These are phyloP conservation scores for Peterozyma xylosa DNA, from an alignment of 805 yeast species.

Conservation along the genomic window DNA sequence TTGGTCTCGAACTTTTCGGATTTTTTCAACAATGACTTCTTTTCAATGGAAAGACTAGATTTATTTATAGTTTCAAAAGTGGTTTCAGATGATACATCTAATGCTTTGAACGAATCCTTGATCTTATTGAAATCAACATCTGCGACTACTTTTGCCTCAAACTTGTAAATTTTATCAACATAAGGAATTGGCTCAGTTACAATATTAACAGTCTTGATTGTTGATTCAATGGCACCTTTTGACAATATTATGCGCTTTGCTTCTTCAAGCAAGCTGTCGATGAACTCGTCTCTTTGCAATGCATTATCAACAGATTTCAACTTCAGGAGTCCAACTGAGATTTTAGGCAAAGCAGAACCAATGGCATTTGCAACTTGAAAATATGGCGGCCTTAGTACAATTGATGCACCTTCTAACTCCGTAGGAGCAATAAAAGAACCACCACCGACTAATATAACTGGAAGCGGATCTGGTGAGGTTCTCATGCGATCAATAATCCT, in stretches of 20 bases:
- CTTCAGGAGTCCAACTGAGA: slow-evolving; percentile 23
- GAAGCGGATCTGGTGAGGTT: slow-evolving; percentile 33
- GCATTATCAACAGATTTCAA: slow-evolving; percentile 12
- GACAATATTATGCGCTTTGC: slow-evolving; percentile 12
- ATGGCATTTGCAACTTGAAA: slow-evolving; percentile 41
- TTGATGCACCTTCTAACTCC: slow-evolving; percentile 30
- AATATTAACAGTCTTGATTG: slow-evolving; percentile 18
- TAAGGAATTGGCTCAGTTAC: slow-evolving; percentile 24
- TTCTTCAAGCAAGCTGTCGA: slow-evolving; percentile 15
- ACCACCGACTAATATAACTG: slow-evolving; percentile 40
- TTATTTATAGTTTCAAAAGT: background rate
- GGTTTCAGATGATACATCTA: background rate
- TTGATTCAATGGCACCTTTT: slow-evolving; percentile 19
- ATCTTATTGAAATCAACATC: slow-evolving; percentile 17
- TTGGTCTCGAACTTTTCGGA: slow-evolving; percentile 12
- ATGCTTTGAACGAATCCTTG: background rate
- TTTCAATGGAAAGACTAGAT: background rate
- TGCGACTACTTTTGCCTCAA: slow-evolving; percentile 7
- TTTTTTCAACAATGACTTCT: slow-evolving; percentile 10
- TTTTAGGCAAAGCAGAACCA: slow-evolving; percentile 41
- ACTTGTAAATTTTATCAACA: slow-evolving; percentile 21
- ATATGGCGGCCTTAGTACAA: slow-evolving; percentile 32
- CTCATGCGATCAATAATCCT: slow-evolving; percentile 35
- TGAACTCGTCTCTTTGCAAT: slow-evolving; percentile 10
- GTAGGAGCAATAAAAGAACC: slow-evolving; percentile 39